Evolutionary conservation across 192 early-diverging fungal genomes (phyloP).

Genomic region (Coemansia sp.): DNA sequence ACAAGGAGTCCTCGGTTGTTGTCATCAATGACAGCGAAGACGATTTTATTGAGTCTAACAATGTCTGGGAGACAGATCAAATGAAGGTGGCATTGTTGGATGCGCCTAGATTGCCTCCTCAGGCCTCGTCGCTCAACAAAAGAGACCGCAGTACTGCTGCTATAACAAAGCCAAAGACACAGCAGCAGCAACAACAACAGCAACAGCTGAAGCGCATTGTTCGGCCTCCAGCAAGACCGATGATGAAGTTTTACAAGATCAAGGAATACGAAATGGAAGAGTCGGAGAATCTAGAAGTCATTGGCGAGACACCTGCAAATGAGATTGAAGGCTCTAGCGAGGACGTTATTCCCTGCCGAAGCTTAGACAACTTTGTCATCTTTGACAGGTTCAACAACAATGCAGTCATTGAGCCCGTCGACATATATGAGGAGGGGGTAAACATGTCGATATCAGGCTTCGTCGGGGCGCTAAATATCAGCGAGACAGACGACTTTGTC

Average conservation of each 20-base stretch:
- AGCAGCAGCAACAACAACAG: no score
- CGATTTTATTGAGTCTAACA: background rate
- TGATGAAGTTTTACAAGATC: conserved; percentile 13
- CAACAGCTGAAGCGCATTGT: background rate
- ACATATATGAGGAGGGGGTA: conserved; percentile 39
- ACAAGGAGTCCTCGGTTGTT: background rate
- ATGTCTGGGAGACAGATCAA: background rate
- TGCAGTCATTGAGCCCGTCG: conserved; percentile 35
- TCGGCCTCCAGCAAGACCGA: background rate
- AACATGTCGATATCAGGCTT: conserved; percentile 52
- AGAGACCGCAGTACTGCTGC: no score
- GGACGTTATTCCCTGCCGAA: conserved; percentile 50
- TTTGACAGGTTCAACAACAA: conserved; percentile 42
- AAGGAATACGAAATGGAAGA: conserved; percentile 32
- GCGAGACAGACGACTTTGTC: conserved; percentile 15
- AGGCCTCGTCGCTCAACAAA: no score
- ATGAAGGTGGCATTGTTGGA: background rate
- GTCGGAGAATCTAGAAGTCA: conserved; percentile 38
- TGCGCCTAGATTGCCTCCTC: background rate
- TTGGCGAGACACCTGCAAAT: conserved; percentile 34
- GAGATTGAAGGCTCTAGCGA: conserved; percentile 15
- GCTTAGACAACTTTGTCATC: conserved; percentile 54
- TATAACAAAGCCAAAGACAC: no score
- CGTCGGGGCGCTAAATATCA: conserved; percentile 42
- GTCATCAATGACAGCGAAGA: background rate